Conservation (phyloP, 257 asterid genomes). For the Scutellaria minor region DNA sequence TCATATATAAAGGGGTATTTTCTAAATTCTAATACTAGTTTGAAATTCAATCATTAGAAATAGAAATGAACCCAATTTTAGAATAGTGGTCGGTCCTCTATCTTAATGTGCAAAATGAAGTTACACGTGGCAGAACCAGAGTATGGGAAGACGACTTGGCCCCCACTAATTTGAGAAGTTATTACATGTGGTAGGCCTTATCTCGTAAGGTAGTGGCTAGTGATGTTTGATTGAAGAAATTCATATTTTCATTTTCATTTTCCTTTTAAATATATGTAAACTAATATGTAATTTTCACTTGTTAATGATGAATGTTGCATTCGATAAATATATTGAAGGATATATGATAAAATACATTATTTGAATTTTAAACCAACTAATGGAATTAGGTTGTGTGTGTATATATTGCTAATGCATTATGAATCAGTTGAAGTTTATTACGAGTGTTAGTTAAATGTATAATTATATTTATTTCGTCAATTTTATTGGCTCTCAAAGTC, state of each 20-base stretch:
- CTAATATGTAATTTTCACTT: too few relatives aligned
- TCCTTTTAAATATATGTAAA: neutral
- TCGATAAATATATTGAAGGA: too few relatives aligned
- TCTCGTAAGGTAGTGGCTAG: too few relatives aligned
- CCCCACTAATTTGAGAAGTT: slow-evolving; percentile 44
- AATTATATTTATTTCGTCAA: slow-evolving; percentile 17
- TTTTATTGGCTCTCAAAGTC: slow-evolving; percentile 23
- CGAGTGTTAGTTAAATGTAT: neutral
- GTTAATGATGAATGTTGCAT: neutral
- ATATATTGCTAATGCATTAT: slow-evolving; percentile 5
- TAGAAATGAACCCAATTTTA: too few relatives aligned
- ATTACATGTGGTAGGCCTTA: slow-evolving; percentile 37
- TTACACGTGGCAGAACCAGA: slow-evolving; percentile 45
- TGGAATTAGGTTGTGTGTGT: too few relatives aligned
- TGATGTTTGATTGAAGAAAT: too few relatives aligned
- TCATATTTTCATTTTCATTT: neutral
- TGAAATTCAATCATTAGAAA: too few relatives aligned
- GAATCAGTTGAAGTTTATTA: slow-evolving; percentile 18
- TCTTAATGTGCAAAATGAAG: slow-evolving; percentile 15
- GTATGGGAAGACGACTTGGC: slow-evolving; percentile 28
- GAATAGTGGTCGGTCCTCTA: neutral
- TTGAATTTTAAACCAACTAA: too few relatives aligned
- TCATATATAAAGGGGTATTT: too few relatives aligned
- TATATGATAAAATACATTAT: too few relatives aligned
- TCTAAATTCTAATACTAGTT: too few relatives aligned